Conservation (phyloP, 495 filamentous ascomycete species). For the Rostrohypoxylon terebratum region DNA sequence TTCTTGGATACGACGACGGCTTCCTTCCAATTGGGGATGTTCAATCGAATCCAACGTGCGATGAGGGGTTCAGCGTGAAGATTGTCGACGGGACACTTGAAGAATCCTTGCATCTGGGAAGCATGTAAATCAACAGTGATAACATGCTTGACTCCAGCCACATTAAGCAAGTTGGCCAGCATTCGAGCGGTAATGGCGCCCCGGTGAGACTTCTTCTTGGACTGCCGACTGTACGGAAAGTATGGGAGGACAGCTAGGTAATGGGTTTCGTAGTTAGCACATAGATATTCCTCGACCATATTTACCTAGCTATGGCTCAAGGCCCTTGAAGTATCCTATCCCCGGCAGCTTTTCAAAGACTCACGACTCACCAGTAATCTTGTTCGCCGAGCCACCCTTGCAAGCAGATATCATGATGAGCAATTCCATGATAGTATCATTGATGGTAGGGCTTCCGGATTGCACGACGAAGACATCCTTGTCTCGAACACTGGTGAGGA, state of each 20-base stretch:
- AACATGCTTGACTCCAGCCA: constrained; percentile 96
- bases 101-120: constrained; percentile 99
- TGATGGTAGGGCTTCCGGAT: constrained; percentile 95
- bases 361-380: constrained; percentile 91
- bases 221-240: constrained; percentile 98
- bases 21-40: constrained; percentile 86
- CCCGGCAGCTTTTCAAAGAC: constrained; percentile 42
- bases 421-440: constrained; percentile 98
- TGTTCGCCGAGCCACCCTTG: constrained; percentile 96
- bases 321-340: neutral
- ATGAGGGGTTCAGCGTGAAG: constrained; percentile 96
- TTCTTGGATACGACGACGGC: constrained; percentile 99
- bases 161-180: constrained; percentile 91
- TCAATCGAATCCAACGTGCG: constrained; percentile 92
- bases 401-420: constrained; percentile 99
- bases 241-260: constrained; percentile 93
- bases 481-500: constrained; percentile 92
- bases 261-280: constrained; percentile 41
- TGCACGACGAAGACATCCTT: constrained; percentile 99
- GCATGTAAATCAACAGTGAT: constrained; percentile 97
- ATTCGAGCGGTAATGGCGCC: constrained; percentile 97
- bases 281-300: constrained; percentile 38
- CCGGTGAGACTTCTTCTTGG: constrained; percentile 97
- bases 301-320: constrained; percentile 17
- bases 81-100: constrained; percentile 97